phyloP scores from a whole-genome alignment of 257 asterid species.

The Craterostigma plantagineum region DNA sequence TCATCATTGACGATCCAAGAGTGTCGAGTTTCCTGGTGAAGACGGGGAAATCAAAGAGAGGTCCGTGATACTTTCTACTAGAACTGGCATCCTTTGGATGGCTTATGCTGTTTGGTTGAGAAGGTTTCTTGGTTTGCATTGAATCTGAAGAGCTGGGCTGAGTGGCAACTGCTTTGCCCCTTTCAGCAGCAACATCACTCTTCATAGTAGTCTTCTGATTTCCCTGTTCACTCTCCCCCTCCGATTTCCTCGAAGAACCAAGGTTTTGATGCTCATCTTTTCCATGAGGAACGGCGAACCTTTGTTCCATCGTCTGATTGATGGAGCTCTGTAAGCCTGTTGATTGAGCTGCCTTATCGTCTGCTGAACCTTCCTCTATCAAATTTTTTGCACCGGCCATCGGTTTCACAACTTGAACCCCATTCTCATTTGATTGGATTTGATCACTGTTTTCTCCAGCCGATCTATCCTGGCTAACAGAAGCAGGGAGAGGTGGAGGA shows the following conservation, averaged over 20 bases:
- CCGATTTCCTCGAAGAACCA: too few relatives aligned
- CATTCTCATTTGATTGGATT: conserved; percentile 41
- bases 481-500: conserved; percentile 52
- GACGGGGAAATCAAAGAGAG: conserved; percentile 88
- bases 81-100: conserved; percentile 68
- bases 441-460: conserved; percentile 35
- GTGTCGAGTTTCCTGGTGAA: conserved; percentile 85
- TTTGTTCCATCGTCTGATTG: conserved; percentile 31
- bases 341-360: conserved; percentile 25
- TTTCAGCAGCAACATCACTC: conserved; percentile 45
- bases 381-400: conserved; percentile 21
- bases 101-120: conserved; percentile 32
- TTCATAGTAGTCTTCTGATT: conserved; percentile 31
- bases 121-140: conserved; percentile 40
- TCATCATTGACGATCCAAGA: conserved; percentile 70
- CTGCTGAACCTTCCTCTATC: conserved; percentile 41
- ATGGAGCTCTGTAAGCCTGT: conserved; percentile 21
- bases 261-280: conserved; percentile 68
- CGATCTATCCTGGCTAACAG: too few relatives aligned
- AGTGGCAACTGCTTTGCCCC: conserved; percentile 60
- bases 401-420: conserved; percentile 19
- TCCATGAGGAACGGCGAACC: conserved; percentile 32
- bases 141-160: conserved; percentile 42
- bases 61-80: conserved; percentile 86
- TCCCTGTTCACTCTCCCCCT: conserved; percentile 39